phyloP scores from a whole-genome alignment of 2,329 filamentous ascomycete species.

The Alternaria sp. region DNA sequence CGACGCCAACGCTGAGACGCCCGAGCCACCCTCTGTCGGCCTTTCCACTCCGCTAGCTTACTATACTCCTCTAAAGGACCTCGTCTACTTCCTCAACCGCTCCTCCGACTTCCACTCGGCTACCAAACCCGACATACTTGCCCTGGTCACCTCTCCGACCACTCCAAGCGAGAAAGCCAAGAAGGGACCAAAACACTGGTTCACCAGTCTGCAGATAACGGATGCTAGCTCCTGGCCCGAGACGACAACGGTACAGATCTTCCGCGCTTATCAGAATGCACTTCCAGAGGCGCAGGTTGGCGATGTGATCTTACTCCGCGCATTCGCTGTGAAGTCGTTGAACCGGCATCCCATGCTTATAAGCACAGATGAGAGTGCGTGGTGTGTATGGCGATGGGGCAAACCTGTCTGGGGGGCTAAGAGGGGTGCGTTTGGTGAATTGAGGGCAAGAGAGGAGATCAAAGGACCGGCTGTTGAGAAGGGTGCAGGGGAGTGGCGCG shows the following conservation, averaged over 20 bases:
- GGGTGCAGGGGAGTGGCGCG: constrained; percentile 53
- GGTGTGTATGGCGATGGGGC: constrained; percentile 56
- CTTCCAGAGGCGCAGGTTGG: constrained; percentile 51
- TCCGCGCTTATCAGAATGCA: constrained; percentile 51
- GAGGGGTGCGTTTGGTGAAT: constrained; percentile 35
- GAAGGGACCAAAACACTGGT: constrained; percentile 53
- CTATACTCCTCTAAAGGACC: constrained; percentile 53
- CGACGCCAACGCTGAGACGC: constrained; percentile 14
- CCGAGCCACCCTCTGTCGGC: constrained; percentile 40
- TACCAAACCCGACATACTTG: constrained; percentile 52
- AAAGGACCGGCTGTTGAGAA: constrained; percentile 56
- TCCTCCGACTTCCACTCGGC: constrained; percentile 43
- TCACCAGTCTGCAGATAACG: constrained; percentile 50
- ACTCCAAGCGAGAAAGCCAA: constrained; percentile 47
- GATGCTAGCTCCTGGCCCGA: constrained; percentile 45
- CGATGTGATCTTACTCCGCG: constrained; percentile 54
- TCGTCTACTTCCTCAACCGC: constrained; percentile 51
- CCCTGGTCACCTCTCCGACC: constrained; percentile 48
- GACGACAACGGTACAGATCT: constrained; percentile 48
- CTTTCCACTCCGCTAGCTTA: constrained; percentile 52
- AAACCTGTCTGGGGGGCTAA: constrained; percentile 37
- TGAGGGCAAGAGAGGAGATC: constrained; percentile 49
- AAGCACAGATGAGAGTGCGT: constrained; percentile 52
- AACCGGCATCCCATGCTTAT: constrained; percentile 46
- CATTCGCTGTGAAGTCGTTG: constrained; percentile 51